A percentile compares a stretch with the other conserved stretches of the same genome.
Conservation (phyloP, 2,329 filamentous ascomycete species). For the Phyllosticta citriasiana region DNA sequence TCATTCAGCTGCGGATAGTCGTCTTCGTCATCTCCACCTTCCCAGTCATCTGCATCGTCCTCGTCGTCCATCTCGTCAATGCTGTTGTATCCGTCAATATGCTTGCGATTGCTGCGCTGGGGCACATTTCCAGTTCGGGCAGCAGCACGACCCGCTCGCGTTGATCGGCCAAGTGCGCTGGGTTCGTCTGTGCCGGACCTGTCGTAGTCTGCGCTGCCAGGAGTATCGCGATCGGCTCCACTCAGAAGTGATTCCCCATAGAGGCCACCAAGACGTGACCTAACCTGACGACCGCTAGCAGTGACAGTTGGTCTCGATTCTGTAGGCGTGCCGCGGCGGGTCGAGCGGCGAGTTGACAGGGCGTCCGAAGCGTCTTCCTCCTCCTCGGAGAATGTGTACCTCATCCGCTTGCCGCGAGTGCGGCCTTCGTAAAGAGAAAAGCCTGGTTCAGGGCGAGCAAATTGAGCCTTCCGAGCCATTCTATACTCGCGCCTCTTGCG, state of each 20-base stretch:
- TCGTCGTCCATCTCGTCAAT: conserved; percentile 57
- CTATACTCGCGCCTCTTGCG: conserved; percentile 88
- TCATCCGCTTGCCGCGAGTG: conserved; percentile 89
- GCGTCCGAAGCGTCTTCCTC: conserved; percentile 57
- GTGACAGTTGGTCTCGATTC: conserved; percentile 62
- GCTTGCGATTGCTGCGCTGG: conserved; percentile 33
- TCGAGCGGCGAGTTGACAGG: conserved; percentile 54
- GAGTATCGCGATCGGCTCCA: conserved; percentile 34
- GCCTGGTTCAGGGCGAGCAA: conserved; percentile 75
- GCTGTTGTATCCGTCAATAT: conserved; percentile 47
- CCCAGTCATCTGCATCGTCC: conserved; percentile 59
- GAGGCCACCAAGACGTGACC: conserved; percentile 51
- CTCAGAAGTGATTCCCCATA: conserved; percentile 54
- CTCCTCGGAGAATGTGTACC: conserved; percentile 91
- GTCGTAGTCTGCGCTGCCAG: conserved; percentile 34
- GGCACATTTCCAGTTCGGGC: conserved; percentile 18
- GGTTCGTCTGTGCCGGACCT: conserved; percentile 35
- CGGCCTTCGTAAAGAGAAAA: conserved; percentile 94
- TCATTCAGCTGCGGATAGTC: conserved; percentile 49
- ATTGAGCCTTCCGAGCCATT: conserved; percentile 72
- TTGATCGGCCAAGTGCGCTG: conserved; percentile 30
- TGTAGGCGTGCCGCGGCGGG: conserved; percentile 62
- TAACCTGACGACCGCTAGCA: conserved; percentile 77
- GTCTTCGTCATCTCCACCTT: conserved; percentile 65
- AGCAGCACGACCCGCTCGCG: conserved; percentile 24